phyloP scores from a whole-genome alignment of 2,329 filamentous ascomycete genomes.

The Nigrospora sphaerica region DNA sequence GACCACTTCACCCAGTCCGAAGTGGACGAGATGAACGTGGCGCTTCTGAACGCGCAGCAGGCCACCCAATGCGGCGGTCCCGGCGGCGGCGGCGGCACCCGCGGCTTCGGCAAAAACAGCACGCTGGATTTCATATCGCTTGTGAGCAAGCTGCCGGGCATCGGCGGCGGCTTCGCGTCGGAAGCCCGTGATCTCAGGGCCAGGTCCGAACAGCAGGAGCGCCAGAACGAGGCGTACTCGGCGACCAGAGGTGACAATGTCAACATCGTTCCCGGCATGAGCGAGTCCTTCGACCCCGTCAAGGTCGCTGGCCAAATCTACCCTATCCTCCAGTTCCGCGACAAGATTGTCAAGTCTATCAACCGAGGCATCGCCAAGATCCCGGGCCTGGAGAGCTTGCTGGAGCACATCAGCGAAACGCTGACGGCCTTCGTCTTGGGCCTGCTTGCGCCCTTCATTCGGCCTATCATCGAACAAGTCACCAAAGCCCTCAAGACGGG shows the following conservation, averaged over 20 bases:
- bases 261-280: slow-evolving; percentile 67
- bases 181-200: slow-evolving; percentile 61
- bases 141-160: slow-evolving; percentile 66
- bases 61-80: slow-evolving; percentile 27
- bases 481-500: slow-evolving; percentile 81
- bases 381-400: slow-evolving; percentile 79
- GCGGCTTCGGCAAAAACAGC: slow-evolving; percentile 33
- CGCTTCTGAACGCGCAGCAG: slow-evolving; percentile 61
- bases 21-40: slow-evolving; percentile 72
- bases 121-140: slow-evolving; percentile 61
- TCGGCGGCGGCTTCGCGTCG: slow-evolving; percentile 57
- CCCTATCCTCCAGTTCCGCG: slow-evolving; percentile 87
- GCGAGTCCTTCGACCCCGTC: slow-evolving; percentile 67
- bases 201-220: slow-evolving; percentile 56
- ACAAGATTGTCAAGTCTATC: slow-evolving; percentile 86
- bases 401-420: slow-evolving; percentile 90
- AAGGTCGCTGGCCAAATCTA: slow-evolving; percentile 79
- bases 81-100: slow-evolving; percentile 24
- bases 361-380: slow-evolving; percentile 83
- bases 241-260: slow-evolving; percentile 30
- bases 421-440: slow-evolving; percentile 88
- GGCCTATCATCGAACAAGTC: slow-evolving; percentile 83
- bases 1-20: slow-evolving; percentile 83
- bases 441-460: slow-evolving; percentile 82
- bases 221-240: slow-evolving; percentile 27